These are phyloP conservation scores for Rhododendron molle DNA, from an alignment of 148 eudicot genomes.

Conservation along the genomic window DNA sequence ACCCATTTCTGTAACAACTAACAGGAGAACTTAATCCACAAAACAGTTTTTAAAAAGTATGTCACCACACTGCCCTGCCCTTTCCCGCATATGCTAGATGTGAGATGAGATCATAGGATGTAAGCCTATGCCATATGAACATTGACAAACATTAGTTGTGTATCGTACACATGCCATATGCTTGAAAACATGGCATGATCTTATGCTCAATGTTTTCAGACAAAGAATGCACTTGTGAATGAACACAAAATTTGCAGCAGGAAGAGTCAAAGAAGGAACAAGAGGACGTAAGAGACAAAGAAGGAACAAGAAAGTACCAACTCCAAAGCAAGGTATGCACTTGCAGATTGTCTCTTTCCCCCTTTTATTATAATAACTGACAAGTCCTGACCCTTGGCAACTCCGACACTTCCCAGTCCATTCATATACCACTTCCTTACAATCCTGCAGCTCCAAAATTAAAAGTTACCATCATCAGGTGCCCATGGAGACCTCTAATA, in stretches of 20 bases:
- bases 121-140: not conserved
- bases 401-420: constrained; percentile 99
- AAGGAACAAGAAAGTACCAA: constrained; percentile 48
- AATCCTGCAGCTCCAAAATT: constrained; percentile 51
- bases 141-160: not conserved
- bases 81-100: not conserved
- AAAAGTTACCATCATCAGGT: not conserved
- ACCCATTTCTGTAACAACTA: not conserved
- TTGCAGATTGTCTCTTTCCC: constrained; percentile 83
- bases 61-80: not conserved
- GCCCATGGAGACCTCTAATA: not conserved
- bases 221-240: not conserved
- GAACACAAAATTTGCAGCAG: not conserved
- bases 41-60: not conserved
- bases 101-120: not conserved
- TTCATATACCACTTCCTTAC: constrained; percentile 73
- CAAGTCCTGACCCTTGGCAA: constrained; percentile 86
- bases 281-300: not conserved
- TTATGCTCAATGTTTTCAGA: not conserved
- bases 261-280: not conserved
- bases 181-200: not conserved
- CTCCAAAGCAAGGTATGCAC: constrained; percentile 90
- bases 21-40: not conserved
- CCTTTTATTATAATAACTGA: constrained; percentile 70
- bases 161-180: not conserved